Percentiles rank a stretch among this genome's conserved stretches.
phyloP scores from a whole-genome alignment of 768 basidiomycete species.

The Leccinum subgranulosum region DNA sequence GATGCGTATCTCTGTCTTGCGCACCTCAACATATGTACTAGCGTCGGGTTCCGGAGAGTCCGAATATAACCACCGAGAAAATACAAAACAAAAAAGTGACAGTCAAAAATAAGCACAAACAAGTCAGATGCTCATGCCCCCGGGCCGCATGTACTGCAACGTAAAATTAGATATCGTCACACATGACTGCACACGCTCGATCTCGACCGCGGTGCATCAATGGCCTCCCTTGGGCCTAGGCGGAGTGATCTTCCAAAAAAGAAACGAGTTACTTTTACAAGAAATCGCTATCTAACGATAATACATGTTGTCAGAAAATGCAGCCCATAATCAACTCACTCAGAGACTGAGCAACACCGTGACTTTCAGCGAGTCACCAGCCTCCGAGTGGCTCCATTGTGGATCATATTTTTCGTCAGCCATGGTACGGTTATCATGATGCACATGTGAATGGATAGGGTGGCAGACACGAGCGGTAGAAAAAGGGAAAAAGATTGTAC shows the following conservation, averaged over 20 bases:
- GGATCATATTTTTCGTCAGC: too few species aligned
- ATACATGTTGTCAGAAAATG: not conserved
- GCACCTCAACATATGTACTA: conserved; percentile 19
- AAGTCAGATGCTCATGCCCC: not conserved
- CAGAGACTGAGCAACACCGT: not conserved
- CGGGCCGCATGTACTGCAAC: too few species aligned
- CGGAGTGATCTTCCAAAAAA: too few species aligned
- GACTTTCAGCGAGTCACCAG: not conserved
- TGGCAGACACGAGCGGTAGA: not conserved
- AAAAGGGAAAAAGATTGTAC: too few species aligned
- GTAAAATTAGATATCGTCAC: too few species aligned
- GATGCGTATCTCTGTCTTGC: conserved; percentile 19
- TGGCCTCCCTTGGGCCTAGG: too few species aligned
- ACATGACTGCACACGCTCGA: not conserved
- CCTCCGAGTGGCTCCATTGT: too few species aligned
- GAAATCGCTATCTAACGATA: too few species aligned
- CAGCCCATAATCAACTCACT: not conserved
- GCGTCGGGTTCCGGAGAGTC: conserved; percentile 25
- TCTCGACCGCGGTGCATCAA: not conserved
- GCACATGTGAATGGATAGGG: too few species aligned
- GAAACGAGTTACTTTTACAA: too few species aligned
- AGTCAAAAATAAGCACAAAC: not conserved
- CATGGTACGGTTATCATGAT: too few species aligned
- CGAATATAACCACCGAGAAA: not conserved
- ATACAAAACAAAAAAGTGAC: not conserved